Evolutionary conservation across 1,284 basidiomycete genomes (phyloP), one percentile per base, ranked within the genome.

Genomic region (Coniferiporia sulphurascens): DNA sequence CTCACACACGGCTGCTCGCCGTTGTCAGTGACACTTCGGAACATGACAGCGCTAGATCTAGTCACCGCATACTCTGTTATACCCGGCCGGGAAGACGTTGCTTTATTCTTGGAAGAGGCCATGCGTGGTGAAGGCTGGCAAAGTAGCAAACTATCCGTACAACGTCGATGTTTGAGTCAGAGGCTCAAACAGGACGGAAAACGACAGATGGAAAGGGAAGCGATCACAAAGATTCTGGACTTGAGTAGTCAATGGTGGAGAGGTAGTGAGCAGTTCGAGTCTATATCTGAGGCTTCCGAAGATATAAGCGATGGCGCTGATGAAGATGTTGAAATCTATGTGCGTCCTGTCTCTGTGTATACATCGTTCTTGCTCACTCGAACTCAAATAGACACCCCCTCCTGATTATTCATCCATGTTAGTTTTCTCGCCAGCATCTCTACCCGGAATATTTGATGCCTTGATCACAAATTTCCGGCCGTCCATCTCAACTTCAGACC

Each of bases 1-100:
- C 87, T 98, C 73, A 95, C 92, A 15, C 91, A 93, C 65, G 94
- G 95, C 45, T 91, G 91, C 59, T 92, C 91, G 10, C 85, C 91
- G 0, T 84, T 91, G 58, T 81, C 85, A 1, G 70, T 84, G 43
- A 95, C 93, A 15, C 80, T 79, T 63, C 83, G 88, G 32, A 86
- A 89, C 17, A 73, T 95, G 34, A 93, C 88, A 1, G 84, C 95
- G 2, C 79, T 94, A 50, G 94, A 96, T 71, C 86, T 96, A 53
- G 83, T 95, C 41, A 87, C 89, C 19, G 89, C 86, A 1, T 87
- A 90, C 68, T 84, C 88, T 0, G 81, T 83, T 10, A 76, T 94
- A 54, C 89, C 90, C 6, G 89, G 90, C 10, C 81, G 92, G 35
- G 85, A 91, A 65, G 89, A 90, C 68, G 83, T 93, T 17, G 88